phyloP scores from a whole-genome alignment of 257 asterid genomes.

The Nicotiana tomentosiformis region DNA sequence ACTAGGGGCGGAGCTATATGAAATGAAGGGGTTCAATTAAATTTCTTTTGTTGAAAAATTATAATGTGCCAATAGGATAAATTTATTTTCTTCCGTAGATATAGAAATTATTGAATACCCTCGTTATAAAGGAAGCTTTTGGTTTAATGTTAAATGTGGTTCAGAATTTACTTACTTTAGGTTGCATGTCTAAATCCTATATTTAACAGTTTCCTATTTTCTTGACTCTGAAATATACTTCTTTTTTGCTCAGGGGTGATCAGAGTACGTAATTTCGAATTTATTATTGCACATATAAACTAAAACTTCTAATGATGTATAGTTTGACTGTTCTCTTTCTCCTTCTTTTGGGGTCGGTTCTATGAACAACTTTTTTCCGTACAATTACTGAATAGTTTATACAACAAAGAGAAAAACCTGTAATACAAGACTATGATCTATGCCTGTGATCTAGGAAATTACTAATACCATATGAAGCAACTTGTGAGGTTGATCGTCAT shows the following conservation, averaged over 20 bases:
- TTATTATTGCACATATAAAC: too few species aligned
- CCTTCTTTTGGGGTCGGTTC: too few species aligned
- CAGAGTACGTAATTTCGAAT: too few species aligned
- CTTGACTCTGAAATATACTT: too few species aligned
- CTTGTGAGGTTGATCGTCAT: not conserved
- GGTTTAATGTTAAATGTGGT: not conserved
- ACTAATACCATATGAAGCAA: not conserved
- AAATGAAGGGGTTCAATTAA: not conserved
- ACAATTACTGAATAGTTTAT: too few species aligned
- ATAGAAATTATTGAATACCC: not conserved
- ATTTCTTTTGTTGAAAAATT: not conserved
- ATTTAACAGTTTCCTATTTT: too few species aligned
- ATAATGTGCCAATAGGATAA: not conserved
- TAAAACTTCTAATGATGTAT: too few species aligned
- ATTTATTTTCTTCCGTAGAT: not conserved
- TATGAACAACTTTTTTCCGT: too few species aligned
- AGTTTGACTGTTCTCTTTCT: too few species aligned
- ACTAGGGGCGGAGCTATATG: not conserved
- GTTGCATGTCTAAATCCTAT: not conserved
- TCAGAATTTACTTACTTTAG: not conserved
- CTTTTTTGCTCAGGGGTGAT: too few species aligned
- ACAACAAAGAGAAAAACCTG: too few species aligned
- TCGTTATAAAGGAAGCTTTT: not conserved
- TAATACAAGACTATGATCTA: too few species aligned
- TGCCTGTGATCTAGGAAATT: not conserved